Percentiles rank a stretch among this genome's conserved stretches.
Conservation (phyloP, 176 grass and related monocot species). For the Zoysia japonica region DNA sequence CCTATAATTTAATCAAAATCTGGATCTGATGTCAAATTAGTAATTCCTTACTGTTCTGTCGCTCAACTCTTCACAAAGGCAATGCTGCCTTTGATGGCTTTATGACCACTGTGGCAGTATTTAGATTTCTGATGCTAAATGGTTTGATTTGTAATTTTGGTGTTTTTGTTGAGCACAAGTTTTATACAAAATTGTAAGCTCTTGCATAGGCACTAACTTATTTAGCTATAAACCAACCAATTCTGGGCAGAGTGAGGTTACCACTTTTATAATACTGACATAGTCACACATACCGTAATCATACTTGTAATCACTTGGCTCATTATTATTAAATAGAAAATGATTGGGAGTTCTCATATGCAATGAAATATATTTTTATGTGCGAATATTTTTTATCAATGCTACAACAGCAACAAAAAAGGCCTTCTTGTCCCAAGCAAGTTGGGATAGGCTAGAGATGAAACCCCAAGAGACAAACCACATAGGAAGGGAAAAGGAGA, state of each 20-base stretch:
- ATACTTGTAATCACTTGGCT: constrained; percentile 6
- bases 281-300: background rate
- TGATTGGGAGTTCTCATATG: background rate
- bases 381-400: no score
- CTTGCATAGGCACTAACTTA: background rate
- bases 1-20: background rate
- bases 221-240: background rate
- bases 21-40: background rate
- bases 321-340: background rate
- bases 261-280: background rate
- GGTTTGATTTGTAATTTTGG: background rate
- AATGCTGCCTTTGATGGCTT: background rate
- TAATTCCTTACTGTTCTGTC: background rate
- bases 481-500: no score
- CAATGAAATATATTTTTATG: no score
- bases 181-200: background rate
- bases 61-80: background rate
- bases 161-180: background rate
- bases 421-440: no score
- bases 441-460: no score
- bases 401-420: no score
- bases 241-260: background rate
- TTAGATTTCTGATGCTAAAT: constrained; percentile 6
- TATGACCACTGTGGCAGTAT: background rate
- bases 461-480: no score